Evolutionary conservation across 208 protist genomes (phyloP).

Genomic region (Wallacemonas rigidus): DNA sequence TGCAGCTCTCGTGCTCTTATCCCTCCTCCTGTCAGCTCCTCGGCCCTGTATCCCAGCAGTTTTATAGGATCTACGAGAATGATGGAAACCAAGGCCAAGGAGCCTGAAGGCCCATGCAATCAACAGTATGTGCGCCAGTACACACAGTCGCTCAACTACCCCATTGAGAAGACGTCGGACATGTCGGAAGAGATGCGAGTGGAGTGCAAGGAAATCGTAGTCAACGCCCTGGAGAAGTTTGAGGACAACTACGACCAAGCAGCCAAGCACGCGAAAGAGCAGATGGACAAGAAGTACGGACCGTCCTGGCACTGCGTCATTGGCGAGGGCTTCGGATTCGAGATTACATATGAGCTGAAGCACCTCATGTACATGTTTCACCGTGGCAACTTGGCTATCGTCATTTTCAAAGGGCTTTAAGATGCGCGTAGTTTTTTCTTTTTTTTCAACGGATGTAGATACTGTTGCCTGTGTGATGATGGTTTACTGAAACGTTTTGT

Average conservation of each 20-base stretch:
- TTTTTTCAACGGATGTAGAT: constrained; percentile 8
- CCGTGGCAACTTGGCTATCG: constrained; percentile 90
- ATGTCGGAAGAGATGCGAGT: constrained; percentile 96
- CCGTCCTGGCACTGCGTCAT: constrained; percentile 95
- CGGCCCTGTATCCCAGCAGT: not conserved
- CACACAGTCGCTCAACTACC: constrained; percentile 76
- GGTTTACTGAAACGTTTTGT: not conserved
- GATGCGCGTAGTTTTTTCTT: not conserved
- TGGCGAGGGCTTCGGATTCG: constrained; percentile 94
- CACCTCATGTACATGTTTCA: constrained; percentile 96
- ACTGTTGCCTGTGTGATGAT: not conserved
- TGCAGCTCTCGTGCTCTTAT: not conserved
- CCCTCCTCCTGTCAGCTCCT: not conserved
- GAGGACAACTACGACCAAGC: constrained; percentile 93
- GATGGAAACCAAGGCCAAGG: constrained; percentile 76
- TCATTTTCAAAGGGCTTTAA: constrained; percentile 94
- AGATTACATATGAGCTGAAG: constrained; percentile 94
- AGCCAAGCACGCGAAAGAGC: constrained; percentile 93
- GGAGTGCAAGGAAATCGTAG: constrained; percentile 93
- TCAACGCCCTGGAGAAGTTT: constrained; percentile 93
- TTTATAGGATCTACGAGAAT: constrained; percentile 9
- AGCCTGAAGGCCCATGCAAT: constrained; percentile 78
- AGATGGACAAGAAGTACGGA: constrained; percentile 96
- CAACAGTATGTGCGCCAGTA: constrained; percentile 81
- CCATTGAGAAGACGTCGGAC: constrained; percentile 92